These are phyloP conservation scores for Codiaeum variegatum DNA, from an alignment of 441 rosid genomes.

Conservation along the genomic window DNA sequence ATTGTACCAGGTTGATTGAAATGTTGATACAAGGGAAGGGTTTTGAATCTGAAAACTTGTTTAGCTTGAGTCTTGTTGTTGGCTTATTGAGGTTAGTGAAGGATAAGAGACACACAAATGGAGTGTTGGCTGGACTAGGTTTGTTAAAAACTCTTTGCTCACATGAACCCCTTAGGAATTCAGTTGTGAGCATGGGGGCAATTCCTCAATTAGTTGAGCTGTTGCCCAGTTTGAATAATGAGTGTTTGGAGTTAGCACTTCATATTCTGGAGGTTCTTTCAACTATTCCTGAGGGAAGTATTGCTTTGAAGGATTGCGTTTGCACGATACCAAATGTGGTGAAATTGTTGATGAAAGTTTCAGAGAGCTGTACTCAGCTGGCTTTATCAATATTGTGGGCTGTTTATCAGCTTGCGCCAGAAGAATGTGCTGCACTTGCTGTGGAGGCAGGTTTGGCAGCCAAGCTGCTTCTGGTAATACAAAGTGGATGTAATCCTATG, in stretches of 20 bases:
- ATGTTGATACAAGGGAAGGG: slow-evolving; percentile 57
- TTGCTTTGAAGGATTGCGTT: slow-evolving; percentile 66
- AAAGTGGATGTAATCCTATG: slow-evolving; percentile 66
- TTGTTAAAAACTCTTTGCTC: slow-evolving; percentile 59
- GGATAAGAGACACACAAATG: slow-evolving; percentile 59
- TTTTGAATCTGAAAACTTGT: slow-evolving; percentile 49
- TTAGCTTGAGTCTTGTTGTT: slow-evolving; percentile 70
- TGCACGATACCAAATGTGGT: slow-evolving; percentile 60
- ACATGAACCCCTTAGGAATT: slow-evolving; percentile 42
- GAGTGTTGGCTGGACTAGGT: slow-evolving; percentile 50
- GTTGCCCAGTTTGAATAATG: slow-evolving; percentile 52
- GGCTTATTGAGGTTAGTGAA: slow-evolving; percentile 76
- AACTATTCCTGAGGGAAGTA: slow-evolving; percentile 49
- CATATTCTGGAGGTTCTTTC: slow-evolving; percentile 56
- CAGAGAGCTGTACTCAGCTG: slow-evolving; percentile 66
- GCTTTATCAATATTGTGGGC: slow-evolving; percentile 67
- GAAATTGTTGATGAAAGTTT: slow-evolving; percentile 62
- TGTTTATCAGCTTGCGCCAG: slow-evolving; percentile 68
- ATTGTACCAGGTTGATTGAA: slow-evolving; percentile 57
- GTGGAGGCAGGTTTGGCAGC: slow-evolving; percentile 86
- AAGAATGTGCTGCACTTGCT: slow-evolving; percentile 60
- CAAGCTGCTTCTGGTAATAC: slow-evolving; percentile 75
- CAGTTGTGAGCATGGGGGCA: slow-evolving; percentile 65
- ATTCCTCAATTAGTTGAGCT: slow-evolving; percentile 63
- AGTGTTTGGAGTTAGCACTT: slow-evolving; percentile 69